Base-by-base conservation (phyloP, 768 basidiomycete genomes). In the Auriscalpium vulgare region DNA sequence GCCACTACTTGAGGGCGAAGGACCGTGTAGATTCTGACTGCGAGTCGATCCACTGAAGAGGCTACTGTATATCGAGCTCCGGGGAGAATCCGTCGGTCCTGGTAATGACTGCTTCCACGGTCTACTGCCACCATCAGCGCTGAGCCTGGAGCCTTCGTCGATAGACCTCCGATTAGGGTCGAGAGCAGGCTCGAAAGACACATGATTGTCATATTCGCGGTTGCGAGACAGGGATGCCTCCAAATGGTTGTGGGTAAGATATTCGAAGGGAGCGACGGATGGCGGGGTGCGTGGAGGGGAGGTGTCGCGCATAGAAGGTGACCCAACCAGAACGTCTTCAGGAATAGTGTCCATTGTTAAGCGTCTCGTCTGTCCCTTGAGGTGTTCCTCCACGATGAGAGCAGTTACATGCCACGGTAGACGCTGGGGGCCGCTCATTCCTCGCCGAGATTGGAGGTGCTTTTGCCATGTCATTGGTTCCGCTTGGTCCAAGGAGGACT, bases 401-500 rank as follows among this genome's bases (percentile, higher is more conserved):
- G 88, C 87, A 9, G 87, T 82, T 49, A 89, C 64, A 65, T 83
- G 74, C 83, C 85, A 84, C 4, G 76, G 77, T 43, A 78, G 74
- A 44, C 79, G 75, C 47, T 55, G 59, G 29, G 60, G 58, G 37
- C 62, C 59, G 50, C 64, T 71, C 47, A 62, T 66, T 43, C 68
- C 68, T 53, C 66, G 75, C 57, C 74, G 81, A 48, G 84, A 79
- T 49, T 81, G 71, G 59, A 78, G 65, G 56, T 88, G 85, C 62
- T 81, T 85, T 34, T 89, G 69, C 88, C 88, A 91, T 8, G 82
- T 81, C 47, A 86, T 73, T 8, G 88, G 85, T 63, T 91, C 88
- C 0, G 79, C 76, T 52, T 77, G 75, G 54, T 85, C 85, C 23
- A 90, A 65, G 29, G 78, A 73, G n/a, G 72, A 67, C 56, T 73